Evolutionary conservation across 164 flowering plant genomes (phyloP).

Genomic region (Tetrastigma voinierianum): DNA sequence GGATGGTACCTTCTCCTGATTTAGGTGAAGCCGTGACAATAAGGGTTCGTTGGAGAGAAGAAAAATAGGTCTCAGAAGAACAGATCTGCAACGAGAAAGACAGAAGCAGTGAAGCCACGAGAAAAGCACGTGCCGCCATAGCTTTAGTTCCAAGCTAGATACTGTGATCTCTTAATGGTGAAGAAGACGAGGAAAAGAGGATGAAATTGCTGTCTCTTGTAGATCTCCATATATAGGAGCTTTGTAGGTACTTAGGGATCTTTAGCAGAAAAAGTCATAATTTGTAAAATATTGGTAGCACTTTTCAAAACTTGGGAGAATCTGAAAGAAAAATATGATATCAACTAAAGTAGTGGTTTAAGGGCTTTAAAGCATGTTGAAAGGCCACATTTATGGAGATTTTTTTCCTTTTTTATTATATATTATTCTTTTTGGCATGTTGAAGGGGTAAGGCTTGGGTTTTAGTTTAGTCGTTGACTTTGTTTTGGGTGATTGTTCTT

Average conservation of each 20-base stretch:
- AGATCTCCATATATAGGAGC: not conserved
- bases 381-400: conserved; percentile 12
- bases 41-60: too few relatives aligned
- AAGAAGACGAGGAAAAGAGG: not conserved
- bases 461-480: conserved; percentile 15
- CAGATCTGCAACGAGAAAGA: conserved; percentile 24
- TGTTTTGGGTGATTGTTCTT: not conserved
- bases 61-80: too few relatives aligned
- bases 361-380: conserved; percentile 22
- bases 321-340: not conserved
- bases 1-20: conserved; percentile 33
- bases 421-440: too few relatives aligned
- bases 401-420: not conserved
- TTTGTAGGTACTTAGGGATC: not conserved
- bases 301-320: not conserved
- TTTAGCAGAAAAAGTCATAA: conserved; percentile 12
- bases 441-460: conserved; percentile 10
- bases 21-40: conserved; percentile 49
- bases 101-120: conserved; percentile 33
- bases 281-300: conserved; percentile 1
- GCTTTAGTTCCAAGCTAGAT: not conserved
- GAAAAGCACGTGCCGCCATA: conserved; percentile 32
- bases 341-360: not conserved
- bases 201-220: not conserved
- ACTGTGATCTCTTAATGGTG: not conserved